Base-by-base conservation (phyloP, 2,329 filamentous ascomycete species). In the Scedosporium apiospermum region DNA sequence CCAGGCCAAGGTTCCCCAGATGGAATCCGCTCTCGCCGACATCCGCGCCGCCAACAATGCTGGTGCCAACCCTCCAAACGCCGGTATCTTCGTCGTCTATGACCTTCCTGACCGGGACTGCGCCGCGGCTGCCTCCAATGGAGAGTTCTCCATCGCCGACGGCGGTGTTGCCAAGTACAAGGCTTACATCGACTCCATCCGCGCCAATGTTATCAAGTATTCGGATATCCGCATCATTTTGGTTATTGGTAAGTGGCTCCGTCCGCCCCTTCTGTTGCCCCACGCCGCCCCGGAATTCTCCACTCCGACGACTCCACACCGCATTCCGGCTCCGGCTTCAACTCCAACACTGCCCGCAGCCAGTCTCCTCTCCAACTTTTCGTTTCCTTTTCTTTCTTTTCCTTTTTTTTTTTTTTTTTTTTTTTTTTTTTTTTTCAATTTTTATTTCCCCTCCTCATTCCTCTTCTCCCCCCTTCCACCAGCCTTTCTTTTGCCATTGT, bases 91-190 rank as follows among this genome's bases (percentile, higher is more conserved):
- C 55, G 82, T 84, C 61, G 77, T 85, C 62, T 85, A 85, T 68
- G 77, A 84, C 69, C 76, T 85, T 2, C 82, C 82, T 10, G 81
- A 83, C 68, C 80, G 82, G 70, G 82, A 85, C 72, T 85, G 82
- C 67, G 77, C 81, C 30, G 82, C 82, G 3, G 76, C 78, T 6
- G 82, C 82, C 12, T 83, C 80, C 67, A 84, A 84, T 68, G 82
- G 82, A 69, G 82, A 85, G 70, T 81, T 77, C 64, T 71, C 77
- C 5, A 76, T 84, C 41, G 77, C 77, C 49, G 71, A 82, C 63
- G 76, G 76, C 18, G 80, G 81, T 62, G 72, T 78, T 41, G 75
- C 74, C 65, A 81, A 80, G 66, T 84, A 84, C 74, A 80, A 82
- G 76, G 73, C 71, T 49, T 84, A 83, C 71, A 83, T 85, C 65